Evolutionary conservation across 75 land plant genomes (phyloP).

Genomic region (Cunninghamia lanceolata): DNA sequence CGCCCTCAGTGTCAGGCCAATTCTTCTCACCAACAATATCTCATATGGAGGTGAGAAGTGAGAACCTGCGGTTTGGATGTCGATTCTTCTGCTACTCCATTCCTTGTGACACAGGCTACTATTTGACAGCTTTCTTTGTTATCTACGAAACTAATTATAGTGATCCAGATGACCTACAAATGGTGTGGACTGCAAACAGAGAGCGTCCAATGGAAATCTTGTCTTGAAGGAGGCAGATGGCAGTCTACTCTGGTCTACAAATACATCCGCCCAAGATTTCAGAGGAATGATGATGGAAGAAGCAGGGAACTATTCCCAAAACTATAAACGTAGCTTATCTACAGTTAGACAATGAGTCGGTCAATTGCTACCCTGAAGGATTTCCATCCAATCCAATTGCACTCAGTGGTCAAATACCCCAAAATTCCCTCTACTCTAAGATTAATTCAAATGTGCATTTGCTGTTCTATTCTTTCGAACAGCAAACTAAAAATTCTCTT

Average conservation of each 20-base stretch:
- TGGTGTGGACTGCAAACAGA: conserved; percentile 23
- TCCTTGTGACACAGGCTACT: not conserved
- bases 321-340: not conserved
- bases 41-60: not conserved
- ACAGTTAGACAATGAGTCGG: not conserved
- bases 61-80: not conserved
- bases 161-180: not conserved
- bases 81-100: not conserved
- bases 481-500: not conserved
- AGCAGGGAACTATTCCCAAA: conserved; percentile 19
- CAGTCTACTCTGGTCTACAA: conserved; percentile 33
- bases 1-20: not conserved
- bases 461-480: not conserved
- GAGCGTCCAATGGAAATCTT: conserved; percentile 20
- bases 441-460: not conserved
- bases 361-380: not conserved
- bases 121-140: not conserved
- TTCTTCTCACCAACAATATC: too few species aligned
- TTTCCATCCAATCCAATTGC: too few species aligned
- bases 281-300: conserved; percentile 25
- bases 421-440: not conserved
- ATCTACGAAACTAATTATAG: not conserved
- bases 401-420: not conserved
- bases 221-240: conserved; percentile 26
- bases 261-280: conserved; percentile 23